These are phyloP conservation scores for Lichenothelia convexa DNA, from an alignment of 495 filamentous ascomycete genomes.

Conservation along the genomic window DNA sequence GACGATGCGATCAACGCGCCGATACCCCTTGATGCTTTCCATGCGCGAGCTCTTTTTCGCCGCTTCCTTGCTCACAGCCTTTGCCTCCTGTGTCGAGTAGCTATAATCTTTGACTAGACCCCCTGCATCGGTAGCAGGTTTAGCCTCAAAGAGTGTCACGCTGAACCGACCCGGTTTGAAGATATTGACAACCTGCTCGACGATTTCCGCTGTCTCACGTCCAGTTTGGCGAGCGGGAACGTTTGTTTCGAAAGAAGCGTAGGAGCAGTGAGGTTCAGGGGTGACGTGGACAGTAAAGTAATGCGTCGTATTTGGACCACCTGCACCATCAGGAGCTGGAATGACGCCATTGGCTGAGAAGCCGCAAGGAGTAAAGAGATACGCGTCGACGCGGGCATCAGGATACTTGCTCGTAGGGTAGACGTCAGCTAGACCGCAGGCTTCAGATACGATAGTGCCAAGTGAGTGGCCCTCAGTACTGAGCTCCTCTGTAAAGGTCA, in stretches of 20 bases:
- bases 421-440: slow-evolving; percentile 73
- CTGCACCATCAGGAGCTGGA: slow-evolving; percentile 42
- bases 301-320: slow-evolving; percentile 37
- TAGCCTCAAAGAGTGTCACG: slow-evolving; percentile 91
- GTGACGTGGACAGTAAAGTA: slow-evolving; percentile 99
- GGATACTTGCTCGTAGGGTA: slow-evolving; percentile 79
- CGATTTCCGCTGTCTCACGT: slow-evolving; percentile 71
- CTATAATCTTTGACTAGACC: too few species aligned
- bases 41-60: slow-evolving; percentile 43
- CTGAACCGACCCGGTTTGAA: slow-evolving; percentile 95
- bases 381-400: slow-evolving; percentile 86
- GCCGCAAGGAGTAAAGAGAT: slow-evolving; percentile 91
- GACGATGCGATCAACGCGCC: slow-evolving; percentile 81
- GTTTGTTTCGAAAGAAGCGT: slow-evolving; percentile 97
- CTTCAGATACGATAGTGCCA: slow-evolving; percentile 80
- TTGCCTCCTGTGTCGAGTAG: slow-evolving; percentile 12
- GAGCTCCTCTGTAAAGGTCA: slow-evolving; percentile 46
- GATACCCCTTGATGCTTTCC: slow-evolving; percentile 75
- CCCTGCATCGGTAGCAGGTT: slow-evolving; percentile 30
- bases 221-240: slow-evolving; percentile 82
- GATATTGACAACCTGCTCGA: slow-evolving; percentile 85
- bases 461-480: slow-evolving; percentile 89
- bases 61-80: slow-evolving; percentile 28
- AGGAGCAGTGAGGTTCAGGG: slow-evolving; percentile 94
- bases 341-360: slow-evolving; percentile 97